phyloP scores from a whole-genome alignment of 345 rosid genomes.

The Balakata baccata region DNA sequence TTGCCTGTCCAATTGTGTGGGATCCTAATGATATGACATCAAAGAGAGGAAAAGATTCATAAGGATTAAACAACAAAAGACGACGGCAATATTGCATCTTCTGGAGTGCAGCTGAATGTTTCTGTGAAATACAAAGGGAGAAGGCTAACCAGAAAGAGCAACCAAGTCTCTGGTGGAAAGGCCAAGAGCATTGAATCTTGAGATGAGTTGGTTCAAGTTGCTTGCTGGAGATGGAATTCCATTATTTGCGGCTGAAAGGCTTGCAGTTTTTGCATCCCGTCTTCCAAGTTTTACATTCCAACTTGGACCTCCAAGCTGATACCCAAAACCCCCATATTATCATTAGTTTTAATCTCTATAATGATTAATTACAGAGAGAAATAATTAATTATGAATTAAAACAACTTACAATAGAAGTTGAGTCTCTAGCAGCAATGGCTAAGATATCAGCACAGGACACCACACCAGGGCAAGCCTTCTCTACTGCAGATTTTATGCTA shows the following conservation, averaged over 20 bases:
- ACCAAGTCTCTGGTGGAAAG: constrained; percentile 74
- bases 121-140: not conserved
- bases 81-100: no score
- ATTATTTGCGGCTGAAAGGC: constrained; percentile 72
- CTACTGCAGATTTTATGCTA: constrained; percentile 65
- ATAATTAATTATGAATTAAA: not conserved
- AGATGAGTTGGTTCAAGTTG: constrained; percentile 53
- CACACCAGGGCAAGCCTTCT: constrained; percentile 68
- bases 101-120: no score
- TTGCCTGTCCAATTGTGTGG: constrained; percentile 47
- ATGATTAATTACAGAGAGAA: no score
- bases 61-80: no score
- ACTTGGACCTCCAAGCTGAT: constrained; percentile 71
- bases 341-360: no score
- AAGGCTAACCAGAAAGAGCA: constrained; percentile 61
- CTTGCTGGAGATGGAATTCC: constrained; percentile 66
- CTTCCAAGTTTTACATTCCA: constrained; percentile 89
- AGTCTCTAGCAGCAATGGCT: constrained; percentile 72
- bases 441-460: constrained; percentile 86
- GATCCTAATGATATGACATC: constrained; percentile 18
- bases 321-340: not conserved
- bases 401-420: constrained; percentile 29
- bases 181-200: constrained; percentile 56
- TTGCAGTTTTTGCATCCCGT: constrained; percentile 74
- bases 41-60: no score